phyloP scores from a whole-genome alignment of 352 stramenopile species.

The Phytophthora agathidicida region DNA sequence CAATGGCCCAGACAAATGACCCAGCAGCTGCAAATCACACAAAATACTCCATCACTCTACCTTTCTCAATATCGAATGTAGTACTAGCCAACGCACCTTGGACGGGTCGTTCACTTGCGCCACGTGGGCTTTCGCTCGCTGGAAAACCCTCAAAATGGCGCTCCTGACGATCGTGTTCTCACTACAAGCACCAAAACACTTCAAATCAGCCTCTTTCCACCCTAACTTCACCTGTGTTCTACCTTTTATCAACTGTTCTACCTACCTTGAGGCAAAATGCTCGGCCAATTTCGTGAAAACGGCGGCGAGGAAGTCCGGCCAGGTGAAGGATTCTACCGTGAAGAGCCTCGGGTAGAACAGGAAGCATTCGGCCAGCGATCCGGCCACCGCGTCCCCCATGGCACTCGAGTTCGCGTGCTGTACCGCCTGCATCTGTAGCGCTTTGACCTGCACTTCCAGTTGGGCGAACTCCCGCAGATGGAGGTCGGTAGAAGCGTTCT shows the following conservation, averaged over 20 bases:
- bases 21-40: constrained; percentile 33
- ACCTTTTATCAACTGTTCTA: not conserved
- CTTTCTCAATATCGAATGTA: not conserved
- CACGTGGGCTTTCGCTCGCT: constrained; percentile 41
- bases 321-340: constrained; percentile 62
- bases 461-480: constrained; percentile 63
- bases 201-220: constrained; percentile 5
- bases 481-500: constrained; percentile 42
- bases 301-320: constrained; percentile 63
- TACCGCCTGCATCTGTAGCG: constrained; percentile 43
- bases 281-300: constrained; percentile 62
- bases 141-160: constrained; percentile 54
- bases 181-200: constrained; percentile 23
- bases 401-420: constrained; percentile 9
- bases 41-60: too few relatives aligned
- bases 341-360: constrained; percentile 59
- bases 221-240: not conserved
- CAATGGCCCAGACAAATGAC: constrained; percentile 22
- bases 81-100: constrained; percentile 37
- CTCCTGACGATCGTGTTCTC: constrained; percentile 40
- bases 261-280: constrained; percentile 53
- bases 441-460: constrained; percentile 66
- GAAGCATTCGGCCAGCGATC: constrained; percentile 50
- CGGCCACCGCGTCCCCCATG: constrained; percentile 24
- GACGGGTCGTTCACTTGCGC: constrained; percentile 52